A percentile compares a stretch with the other conserved stretches of the same genome.
These are phyloP conservation scores for Fusarium albosuccineum DNA, from an alignment of 2,329 filamentous ascomycete genomes.

Conservation along the genomic window DNA sequence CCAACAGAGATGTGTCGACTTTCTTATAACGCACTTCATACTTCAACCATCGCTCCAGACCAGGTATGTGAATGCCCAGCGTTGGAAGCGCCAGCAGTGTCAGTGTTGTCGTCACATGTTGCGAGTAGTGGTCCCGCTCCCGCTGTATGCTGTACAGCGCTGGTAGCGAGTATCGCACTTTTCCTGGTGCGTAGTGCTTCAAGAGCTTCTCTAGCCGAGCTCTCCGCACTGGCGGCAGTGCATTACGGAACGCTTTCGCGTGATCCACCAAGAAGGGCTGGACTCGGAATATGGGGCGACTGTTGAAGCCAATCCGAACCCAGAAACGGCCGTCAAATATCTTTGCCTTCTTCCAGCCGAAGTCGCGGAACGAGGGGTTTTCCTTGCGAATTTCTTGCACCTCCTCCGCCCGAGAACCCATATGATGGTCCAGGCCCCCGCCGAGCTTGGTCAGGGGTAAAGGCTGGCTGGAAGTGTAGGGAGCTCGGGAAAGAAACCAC, in stretches of 20 bases:
- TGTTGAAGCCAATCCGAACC: slow-evolving; percentile 62
- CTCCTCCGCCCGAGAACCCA: slow-evolving; percentile 25
- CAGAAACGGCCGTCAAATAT: slow-evolving; percentile 74
- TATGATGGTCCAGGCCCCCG: slow-evolving; percentile 35
- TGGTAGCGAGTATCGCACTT: slow-evolving; percentile 68
- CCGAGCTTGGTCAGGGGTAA: slow-evolving; percentile 45
- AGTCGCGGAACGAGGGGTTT: slow-evolving; percentile 45
- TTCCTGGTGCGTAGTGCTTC: slow-evolving; percentile 65
- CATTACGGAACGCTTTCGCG: slow-evolving; percentile 62
- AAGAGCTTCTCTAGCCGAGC: slow-evolving; percentile 58
- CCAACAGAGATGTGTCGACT: slow-evolving; percentile 58
- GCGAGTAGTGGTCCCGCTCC: slow-evolving; percentile 43
- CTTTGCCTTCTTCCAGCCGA: slow-evolving; percentile 49
- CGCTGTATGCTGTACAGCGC: slow-evolving; percentile 63
- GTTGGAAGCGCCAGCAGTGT: slow-evolving; percentile 67
- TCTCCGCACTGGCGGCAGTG: slow-evolving; percentile 52
- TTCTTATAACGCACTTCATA: slow-evolving; percentile 66
- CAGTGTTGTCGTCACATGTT: slow-evolving; percentile 46
- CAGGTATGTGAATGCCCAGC: slow-evolving; percentile 61
- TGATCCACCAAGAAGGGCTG: slow-evolving; percentile 60
- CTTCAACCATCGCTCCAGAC: slow-evolving; percentile 61
- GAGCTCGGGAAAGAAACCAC: slow-evolving; percentile 63
- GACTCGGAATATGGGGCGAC: slow-evolving; percentile 58
- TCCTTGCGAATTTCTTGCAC: slow-evolving; percentile 12
- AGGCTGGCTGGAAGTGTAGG: slow-evolving; percentile 58